These are phyloP conservation scores for Cinnamomum chago DNA, from an alignment of 164 flowering plant species.

Conservation along the genomic window DNA sequence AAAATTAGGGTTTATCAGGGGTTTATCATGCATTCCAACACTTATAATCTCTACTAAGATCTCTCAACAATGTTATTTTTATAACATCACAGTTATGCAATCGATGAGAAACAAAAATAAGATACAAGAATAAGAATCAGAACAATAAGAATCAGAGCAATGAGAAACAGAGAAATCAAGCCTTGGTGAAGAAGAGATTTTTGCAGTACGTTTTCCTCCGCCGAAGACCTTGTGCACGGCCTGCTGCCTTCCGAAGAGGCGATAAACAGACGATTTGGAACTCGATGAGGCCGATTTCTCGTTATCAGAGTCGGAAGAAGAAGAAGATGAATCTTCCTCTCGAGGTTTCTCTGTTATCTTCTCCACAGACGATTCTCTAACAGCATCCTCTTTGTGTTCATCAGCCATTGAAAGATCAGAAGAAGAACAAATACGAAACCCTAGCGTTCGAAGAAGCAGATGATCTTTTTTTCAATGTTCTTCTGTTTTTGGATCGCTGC, in stretches of 20 bases:
- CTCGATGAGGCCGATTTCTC: conserved; percentile 35
- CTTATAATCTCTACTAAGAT: too few species aligned
- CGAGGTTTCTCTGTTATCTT: conserved; percentile 57
- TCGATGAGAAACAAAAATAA: too few species aligned
- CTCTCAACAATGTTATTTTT: too few species aligned
- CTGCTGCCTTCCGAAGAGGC: conserved; percentile 69
- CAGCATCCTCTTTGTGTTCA: conserved; percentile 20
- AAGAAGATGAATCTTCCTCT: conserved; percentile 34
- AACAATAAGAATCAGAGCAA: neutral
- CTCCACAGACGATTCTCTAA: conserved; percentile 47
- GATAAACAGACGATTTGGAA: conserved; percentile 33
- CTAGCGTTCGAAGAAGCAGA: neutral
- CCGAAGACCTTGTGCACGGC: conserved; percentile 78
- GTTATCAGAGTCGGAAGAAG: conserved; percentile 26
- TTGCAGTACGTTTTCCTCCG: conserved; percentile 71
- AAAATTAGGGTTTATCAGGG: too few species aligned
- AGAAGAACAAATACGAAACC: neutral
- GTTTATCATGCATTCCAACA: neutral
- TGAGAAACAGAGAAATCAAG: neutral
- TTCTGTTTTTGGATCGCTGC: neutral
- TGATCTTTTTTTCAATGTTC: too few species aligned
- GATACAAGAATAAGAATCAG: neutral
- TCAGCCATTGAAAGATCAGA: conserved; percentile 15
- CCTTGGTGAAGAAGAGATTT: neutral
- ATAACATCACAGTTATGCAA: too few species aligned